Evolutionary conservation across 495 filamentous ascomycete species (phyloP), one percentile per base, ranked within the genome.

Genomic region (Talaromyces liani): DNA sequence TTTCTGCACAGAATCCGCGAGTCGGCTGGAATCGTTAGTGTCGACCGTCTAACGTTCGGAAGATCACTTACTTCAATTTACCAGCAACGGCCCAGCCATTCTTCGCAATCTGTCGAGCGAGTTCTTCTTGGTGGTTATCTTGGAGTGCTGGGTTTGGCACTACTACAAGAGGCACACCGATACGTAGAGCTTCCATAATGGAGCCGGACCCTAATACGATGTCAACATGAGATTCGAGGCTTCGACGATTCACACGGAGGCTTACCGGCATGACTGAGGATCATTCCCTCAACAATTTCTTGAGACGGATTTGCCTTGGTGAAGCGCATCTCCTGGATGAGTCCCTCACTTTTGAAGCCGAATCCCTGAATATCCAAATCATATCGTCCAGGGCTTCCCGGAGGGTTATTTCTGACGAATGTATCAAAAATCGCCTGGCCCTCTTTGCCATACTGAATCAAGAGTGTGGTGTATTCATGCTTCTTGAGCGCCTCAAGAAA

Each of bases 51-150:
- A n/a, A 5, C 4, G 20, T 16, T 22, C 4, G 49, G 5, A 47
- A 22, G 7, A 55, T 41, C 16, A 68, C 79, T 68, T 80, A 92
- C 89, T 84, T 78, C 29, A 91, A 73, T 56, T 77, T 73, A 14
- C 89, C 88, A 64, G 87, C 80, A 49, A 93, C 70, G 2, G 88
- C 84, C 72, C 90, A 92, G 25, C 87, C 87, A 64, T 89, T 82
- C 6, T 73, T 69, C 51, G 87, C 84, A 58, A 96, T 76, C 68
- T 87, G 87, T 54, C 84, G 77, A 1, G 93, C 92, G 9, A 98
- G 80, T 71, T 98, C 92, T 39, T 84, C 82, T 73, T 98, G 94
- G 69, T 98, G 94, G 67, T 97, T 96, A 67, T 92, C 91, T 68
- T 96, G 85, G 4, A 98, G 82, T 2, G 79, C 76, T 7, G 84